phyloP scores from a whole-genome alignment of 179 eudicot genomes.

The Corrigiola litoralis region DNA sequence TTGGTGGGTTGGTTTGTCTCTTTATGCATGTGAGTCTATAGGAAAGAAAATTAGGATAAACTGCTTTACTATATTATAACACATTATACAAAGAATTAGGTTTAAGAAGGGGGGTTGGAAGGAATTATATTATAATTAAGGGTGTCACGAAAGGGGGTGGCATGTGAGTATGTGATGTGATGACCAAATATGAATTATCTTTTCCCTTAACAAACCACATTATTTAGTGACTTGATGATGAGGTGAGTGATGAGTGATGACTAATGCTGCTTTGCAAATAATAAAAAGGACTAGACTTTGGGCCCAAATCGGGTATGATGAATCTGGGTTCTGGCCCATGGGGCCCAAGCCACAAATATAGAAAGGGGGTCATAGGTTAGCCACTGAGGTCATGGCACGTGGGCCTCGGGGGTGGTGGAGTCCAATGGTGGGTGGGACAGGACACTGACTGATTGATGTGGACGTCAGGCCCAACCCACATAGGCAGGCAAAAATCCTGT shows the following conservation, averaged over 20 bases:
- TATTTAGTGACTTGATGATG: not conserved
- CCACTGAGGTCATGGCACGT: constrained; percentile 21
- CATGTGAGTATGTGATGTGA: constrained; percentile 38
- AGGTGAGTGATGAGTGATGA: not conserved
- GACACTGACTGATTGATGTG: constrained; percentile 27
- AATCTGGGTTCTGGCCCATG: constrained; percentile 21
- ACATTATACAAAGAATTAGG: constrained; percentile 32
- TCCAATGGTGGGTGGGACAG: constrained; percentile 6
- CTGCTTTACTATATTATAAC: too few relatives aligned
- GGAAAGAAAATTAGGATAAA: constrained; percentile 5
- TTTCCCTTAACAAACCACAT: constrained; percentile 6
- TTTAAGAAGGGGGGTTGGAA: not conserved
- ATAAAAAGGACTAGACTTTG: constrained; percentile 3
- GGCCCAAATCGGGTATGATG: constrained; percentile 29
- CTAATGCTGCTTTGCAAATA: not conserved
- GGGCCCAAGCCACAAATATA: constrained; percentile 1
- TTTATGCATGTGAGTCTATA: constrained; percentile 40
- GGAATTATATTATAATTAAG: constrained; percentile 12
- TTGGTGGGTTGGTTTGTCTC: constrained; percentile 31
- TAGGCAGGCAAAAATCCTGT: constrained; percentile 19
- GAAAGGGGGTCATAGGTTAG: constrained; percentile 14
- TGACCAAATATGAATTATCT: constrained; percentile 17
- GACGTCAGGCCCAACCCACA: constrained; percentile 33
- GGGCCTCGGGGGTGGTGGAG: constrained; percentile 16
- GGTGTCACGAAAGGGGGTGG: constrained; percentile 14